Evolutionary conservation across 495 filamentous ascomycete species (phyloP).

Genomic region (Durotheca rogersii): DNA sequence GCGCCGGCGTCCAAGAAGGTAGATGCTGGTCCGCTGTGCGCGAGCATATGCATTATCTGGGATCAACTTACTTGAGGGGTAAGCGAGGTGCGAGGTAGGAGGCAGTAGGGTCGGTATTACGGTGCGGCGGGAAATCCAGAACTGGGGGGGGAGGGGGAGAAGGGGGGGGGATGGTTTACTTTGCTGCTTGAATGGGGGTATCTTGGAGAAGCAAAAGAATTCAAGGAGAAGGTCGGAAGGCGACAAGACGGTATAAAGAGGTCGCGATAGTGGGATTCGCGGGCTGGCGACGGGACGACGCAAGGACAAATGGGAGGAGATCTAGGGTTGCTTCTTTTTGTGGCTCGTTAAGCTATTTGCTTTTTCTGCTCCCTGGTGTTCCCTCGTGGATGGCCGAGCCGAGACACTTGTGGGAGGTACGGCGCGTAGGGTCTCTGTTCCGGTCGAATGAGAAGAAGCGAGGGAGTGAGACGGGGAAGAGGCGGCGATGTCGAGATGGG

Average conservation of each 20-base stretch:
- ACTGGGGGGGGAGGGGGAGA: neutral
- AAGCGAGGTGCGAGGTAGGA: too few relatives aligned
- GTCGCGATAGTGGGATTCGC: constrained; percentile 22
- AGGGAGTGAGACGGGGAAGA: too few relatives aligned
- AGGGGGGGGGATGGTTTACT: too few relatives aligned
- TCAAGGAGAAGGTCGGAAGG: constrained; percentile 9
- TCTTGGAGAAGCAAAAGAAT: constrained; percentile 15
- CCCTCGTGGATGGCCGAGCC: constrained; percentile 15
- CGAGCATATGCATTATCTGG: too few relatives aligned
- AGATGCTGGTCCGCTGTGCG: too few relatives aligned
- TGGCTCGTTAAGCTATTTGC: constrained; percentile 13
- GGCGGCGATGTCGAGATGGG: constrained; percentile 3
- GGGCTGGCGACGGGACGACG: constrained; percentile 13
- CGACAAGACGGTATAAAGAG: constrained; percentile 15
- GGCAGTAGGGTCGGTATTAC: too few relatives aligned
- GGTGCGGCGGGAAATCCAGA: constrained; percentile 4
- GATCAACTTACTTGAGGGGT: constrained; percentile 21
- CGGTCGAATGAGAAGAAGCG: constrained; percentile 13
- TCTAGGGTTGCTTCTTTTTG: constrained; percentile 18
- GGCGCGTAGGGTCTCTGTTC: constrained; percentile 19
- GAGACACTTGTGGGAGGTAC: constrained; percentile 23
- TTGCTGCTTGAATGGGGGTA: constrained; percentile 13
- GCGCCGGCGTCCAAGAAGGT: too few relatives aligned
- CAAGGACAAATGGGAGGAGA: constrained; percentile 30
- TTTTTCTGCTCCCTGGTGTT: constrained; percentile 15